These are phyloP conservation scores for Nicotiana tabacum DNA, from an alignment of 257 asterid species.

Conservation along the genomic window DNA sequence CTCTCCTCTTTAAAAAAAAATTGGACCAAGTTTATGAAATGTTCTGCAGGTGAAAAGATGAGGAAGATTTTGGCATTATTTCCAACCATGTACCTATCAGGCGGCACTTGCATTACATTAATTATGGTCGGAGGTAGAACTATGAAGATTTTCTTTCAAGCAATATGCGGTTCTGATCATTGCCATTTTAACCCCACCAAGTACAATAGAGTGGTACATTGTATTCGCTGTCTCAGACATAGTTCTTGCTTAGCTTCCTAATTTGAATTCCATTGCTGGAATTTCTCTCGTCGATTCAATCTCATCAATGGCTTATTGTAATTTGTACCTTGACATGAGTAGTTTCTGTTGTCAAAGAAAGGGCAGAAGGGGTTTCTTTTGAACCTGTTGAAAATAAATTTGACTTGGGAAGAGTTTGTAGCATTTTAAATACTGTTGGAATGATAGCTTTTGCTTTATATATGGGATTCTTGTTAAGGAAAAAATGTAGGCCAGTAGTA, in stretches of 20 bases:
- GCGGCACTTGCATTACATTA: slow-evolving; percentile 80
- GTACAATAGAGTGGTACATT: slow-evolving; percentile 60
- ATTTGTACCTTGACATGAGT: slow-evolving; percentile 55
- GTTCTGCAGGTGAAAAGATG: slow-evolving; percentile 43
- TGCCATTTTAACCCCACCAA: slow-evolving; percentile 25
- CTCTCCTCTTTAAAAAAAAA: too few relatives aligned
- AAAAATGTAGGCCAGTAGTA: too few relatives aligned
- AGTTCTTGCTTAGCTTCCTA: slow-evolving; percentile 69
- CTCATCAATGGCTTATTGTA: slow-evolving; percentile 55
- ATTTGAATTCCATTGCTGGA: slow-evolving; percentile 77
- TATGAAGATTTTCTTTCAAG: background rate
- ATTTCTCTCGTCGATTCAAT: slow-evolving; percentile 65
- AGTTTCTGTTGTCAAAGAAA: slow-evolving; percentile 44
- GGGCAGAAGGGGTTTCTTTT: slow-evolving; percentile 44
- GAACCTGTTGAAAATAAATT: slow-evolving; percentile 35
- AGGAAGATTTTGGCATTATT: slow-evolving; percentile 63
- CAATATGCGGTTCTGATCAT: slow-evolving; percentile 28
- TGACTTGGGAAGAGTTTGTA: slow-evolving; percentile 37
- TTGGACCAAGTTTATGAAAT: too few relatives aligned
- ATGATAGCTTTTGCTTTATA: slow-evolving; percentile 68
- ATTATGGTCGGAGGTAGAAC: slow-evolving; percentile 78
- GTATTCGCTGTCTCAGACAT: slow-evolving; percentile 51
- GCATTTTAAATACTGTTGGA: slow-evolving; percentile 65
- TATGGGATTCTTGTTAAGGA: too few relatives aligned
- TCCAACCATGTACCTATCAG: slow-evolving; percentile 79